A percentile compares a stretch with the other conserved stretches of the same genome.
Evolutionary conservation across 129 eudicot genomes (phyloP).

Genomic region (Escallonia herrerae): DNA sequence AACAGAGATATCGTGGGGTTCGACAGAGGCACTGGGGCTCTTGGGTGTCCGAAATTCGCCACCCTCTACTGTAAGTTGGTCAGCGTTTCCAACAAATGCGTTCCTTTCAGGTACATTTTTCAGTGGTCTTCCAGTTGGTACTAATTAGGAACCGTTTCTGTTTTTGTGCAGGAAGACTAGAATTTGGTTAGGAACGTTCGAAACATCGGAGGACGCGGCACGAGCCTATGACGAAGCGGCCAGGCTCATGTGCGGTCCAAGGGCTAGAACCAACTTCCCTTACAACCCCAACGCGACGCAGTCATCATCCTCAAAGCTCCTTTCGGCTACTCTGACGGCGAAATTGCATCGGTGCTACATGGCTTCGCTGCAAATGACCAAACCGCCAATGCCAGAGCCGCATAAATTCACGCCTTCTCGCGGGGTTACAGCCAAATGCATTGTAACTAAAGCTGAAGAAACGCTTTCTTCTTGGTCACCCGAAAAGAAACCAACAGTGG

Average conservation of each 20-base stretch:
- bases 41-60: slow-evolving; percentile 93
- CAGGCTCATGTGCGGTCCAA: slow-evolving; percentile 77
- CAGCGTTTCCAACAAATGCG: neutral
- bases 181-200: slow-evolving; percentile 84
- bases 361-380: slow-evolving; percentile 67
- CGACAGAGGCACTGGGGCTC: slow-evolving; percentile 95
- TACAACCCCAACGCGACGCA: slow-evolving; percentile 48
- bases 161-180: slow-evolving; percentile 59
- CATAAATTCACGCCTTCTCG: slow-evolving; percentile 3
- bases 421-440: neutral
- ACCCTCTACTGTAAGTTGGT: slow-evolving; percentile 62
- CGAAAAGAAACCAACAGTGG: slow-evolving; percentile 27
- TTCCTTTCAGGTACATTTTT: neutral
- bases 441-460: slow-evolving; percentile 13
- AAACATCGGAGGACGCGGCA: slow-evolving; percentile 86
- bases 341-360: slow-evolving; percentile 69
- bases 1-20: slow-evolving; percentile 69
- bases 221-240: slow-evolving; percentile 88
- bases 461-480: slow-evolving; percentile 17
- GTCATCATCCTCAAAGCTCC: slow-evolving; percentile 47
- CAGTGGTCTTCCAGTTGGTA: neutral
- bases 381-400: slow-evolving; percentile 41
- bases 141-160: neutral
- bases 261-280: slow-evolving; percentile 71
- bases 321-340: slow-evolving; percentile 73